A percentile compares a stretch with the other conserved stretches of the same genome.
These are phyloP conservation scores for Chaetomium tenue DNA, from an alignment of 495 filamentous ascomycete species.

Conservation along the genomic window DNA sequence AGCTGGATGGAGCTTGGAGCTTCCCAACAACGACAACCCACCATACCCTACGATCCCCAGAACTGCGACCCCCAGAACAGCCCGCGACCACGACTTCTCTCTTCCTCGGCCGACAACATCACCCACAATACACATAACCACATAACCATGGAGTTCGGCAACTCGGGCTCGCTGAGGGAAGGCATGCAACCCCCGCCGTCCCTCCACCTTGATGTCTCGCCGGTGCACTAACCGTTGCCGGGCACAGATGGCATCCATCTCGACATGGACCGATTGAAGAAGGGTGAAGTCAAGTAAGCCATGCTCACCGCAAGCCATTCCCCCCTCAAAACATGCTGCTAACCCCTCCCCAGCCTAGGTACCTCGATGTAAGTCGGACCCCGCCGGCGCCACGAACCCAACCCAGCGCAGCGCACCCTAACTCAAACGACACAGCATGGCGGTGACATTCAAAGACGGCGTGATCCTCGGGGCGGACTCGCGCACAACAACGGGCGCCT, in stretches of 20 bases:
- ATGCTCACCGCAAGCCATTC: background rate
- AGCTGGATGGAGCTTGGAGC: constrained; percentile 43
- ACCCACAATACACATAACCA: constrained; percentile 19
- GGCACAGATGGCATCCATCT: constrained; percentile 92
- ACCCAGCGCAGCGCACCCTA: constrained; percentile 24
- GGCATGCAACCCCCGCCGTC: constrained; percentile 44
- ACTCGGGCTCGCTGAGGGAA: constrained; percentile 68
- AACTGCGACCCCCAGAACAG: constrained; percentile 1
- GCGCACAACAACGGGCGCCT: constrained; percentile 96
- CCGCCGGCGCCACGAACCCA: constrained; percentile 5
- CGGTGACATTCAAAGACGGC: constrained; percentile 95
- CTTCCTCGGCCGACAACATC: background rate
- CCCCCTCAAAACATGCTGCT: constrained; percentile 11
- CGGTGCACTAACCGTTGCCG: constrained; percentile 25
- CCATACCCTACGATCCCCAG: constrained; percentile 18
- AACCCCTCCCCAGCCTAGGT: constrained; percentile 63
- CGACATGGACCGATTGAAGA: constrained; percentile 81
- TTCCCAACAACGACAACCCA: constrained; percentile 26
- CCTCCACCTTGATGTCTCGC: constrained; percentile 9
- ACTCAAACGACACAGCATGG: constrained; percentile 57
- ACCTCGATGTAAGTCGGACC: constrained; percentile 83
- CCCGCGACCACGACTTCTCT: background rate
- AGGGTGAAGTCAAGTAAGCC: constrained; percentile 68
- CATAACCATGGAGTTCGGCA: constrained; percentile 58
- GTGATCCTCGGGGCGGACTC: constrained; percentile 96